Evolutionary conservation across 345 rosid genomes (phyloP), one percentile per base, ranked within the genome.

Genomic region (Gossypium herbaceum): DNA sequence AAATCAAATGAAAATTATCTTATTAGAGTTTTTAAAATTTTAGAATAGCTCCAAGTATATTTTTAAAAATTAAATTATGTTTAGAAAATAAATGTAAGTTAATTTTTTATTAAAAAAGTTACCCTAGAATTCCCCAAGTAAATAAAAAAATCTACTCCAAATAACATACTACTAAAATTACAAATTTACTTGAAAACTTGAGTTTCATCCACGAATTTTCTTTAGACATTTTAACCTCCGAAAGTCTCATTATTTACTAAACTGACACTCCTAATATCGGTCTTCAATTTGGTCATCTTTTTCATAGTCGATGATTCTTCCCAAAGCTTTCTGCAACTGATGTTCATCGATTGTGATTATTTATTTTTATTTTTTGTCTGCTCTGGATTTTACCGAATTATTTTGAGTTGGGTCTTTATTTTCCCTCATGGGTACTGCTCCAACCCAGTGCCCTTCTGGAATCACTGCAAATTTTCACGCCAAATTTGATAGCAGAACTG

Each of bases 361-460:
- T 43, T 20, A 12, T 5, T 54, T 17, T 16, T 63, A 17, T 52
- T 17, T 72, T 44, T 45, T 3, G 29, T 29, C 15, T 61, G 19
- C n/a, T 45, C 1, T 22, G 52, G 65, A 19, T 41, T 3, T 57
- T 6, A n/a, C 34, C 29, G 9, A 15, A 47, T 73, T 61, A 43
- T 47, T 16, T 17, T 16, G 79, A 78, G 48, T 47, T 70, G 81
- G 88, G 79, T 77, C 24, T 57, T 16, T 12, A 48, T 45, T 45
- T 29, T 56, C 81, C 80, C 48, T 63, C 61, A 92, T 90, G 97
- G 91, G 80, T 74, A 76, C 92, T 75, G 59, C 86, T 76, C 68
- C 85, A 60, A 71, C 84, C 72, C 86, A 77, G 75, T 84, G 62
- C 84, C 85, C 85, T 55, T 72, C 71, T 75, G 88, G 86, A 82